Conservation (phyloP, 805 yeast genomes). For the Teunomyces gatunensis region DNA sequence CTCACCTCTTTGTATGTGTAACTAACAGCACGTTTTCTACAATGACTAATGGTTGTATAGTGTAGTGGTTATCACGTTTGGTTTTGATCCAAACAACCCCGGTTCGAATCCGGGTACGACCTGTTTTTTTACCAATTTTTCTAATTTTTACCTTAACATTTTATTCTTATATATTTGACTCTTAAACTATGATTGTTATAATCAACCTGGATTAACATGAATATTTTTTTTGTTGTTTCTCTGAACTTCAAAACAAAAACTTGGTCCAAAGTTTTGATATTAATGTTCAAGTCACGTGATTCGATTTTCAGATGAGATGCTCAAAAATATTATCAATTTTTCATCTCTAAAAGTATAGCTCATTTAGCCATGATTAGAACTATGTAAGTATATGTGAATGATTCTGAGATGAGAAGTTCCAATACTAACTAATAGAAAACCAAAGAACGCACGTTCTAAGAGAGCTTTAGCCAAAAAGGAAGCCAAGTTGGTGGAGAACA, state of each 20-base stretch:
- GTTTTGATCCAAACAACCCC: slow-evolving; percentile 82
- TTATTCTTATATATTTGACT: neutral
- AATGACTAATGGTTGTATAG: slow-evolving; percentile 46
- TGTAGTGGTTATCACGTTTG: slow-evolving; percentile 81
- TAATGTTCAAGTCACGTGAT: neutral
- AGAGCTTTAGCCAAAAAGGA: slow-evolving; percentile 89
- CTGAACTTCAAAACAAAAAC: too few species aligned
- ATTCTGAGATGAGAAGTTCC: neutral
- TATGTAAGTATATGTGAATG: slow-evolving; percentile 22
- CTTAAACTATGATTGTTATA: neutral
- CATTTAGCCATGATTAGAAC: slow-evolving; percentile 32
- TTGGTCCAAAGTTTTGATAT: too few species aligned
- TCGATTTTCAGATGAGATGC: neutral
- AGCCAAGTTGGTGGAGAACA: slow-evolving; percentile 84
- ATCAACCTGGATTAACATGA: too few species aligned
- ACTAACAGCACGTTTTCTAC: too few species aligned
- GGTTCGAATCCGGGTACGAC: slow-evolving; percentile 86
- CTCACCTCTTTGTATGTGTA: too few species aligned
- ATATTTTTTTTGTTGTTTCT: too few species aligned
- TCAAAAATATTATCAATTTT: neutral
- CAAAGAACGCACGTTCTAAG: slow-evolving; percentile 93
- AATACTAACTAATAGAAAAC: slow-evolving; percentile 48
- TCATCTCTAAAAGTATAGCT: neutral
- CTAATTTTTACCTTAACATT: neutral
- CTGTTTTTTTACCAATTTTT: slow-evolving; percentile 24